These are phyloP conservation scores for Scleromitrula shiraiana DNA, from an alignment of 2,329 filamentous ascomycete genomes.

Conservation along the genomic window DNA sequence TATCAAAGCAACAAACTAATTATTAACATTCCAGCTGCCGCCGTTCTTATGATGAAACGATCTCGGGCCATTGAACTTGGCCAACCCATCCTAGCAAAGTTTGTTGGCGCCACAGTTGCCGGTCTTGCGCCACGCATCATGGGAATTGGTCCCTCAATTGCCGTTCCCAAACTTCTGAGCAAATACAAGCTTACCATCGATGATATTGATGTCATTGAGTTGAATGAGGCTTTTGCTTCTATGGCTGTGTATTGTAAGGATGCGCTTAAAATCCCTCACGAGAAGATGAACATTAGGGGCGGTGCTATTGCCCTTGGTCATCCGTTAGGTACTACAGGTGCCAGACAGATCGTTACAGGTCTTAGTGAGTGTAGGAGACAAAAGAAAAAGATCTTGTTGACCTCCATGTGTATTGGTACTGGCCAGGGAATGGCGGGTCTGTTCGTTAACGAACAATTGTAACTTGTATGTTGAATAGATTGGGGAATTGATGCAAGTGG, in stretches of 20 bases:
- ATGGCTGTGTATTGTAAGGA: slow-evolving; percentile 94
- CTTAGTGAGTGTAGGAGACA: slow-evolving; percentile 75
- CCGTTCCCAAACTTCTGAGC: slow-evolving; percentile 73
- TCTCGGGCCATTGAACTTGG: slow-evolving; percentile 78
- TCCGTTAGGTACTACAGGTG: slow-evolving; percentile 70
- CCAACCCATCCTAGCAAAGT: slow-evolving; percentile 91
- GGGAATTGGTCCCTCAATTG: slow-evolving; percentile 77
- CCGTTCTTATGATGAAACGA: slow-evolving; percentile 88
- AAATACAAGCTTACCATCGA: slow-evolving; percentile 70
- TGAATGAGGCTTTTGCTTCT: slow-evolving; percentile 96
- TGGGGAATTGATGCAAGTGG: no score
- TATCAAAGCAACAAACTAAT: background rate
- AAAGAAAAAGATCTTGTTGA: slow-evolving; percentile 86
- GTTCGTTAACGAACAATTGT: slow-evolving; percentile 52
- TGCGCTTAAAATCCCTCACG: slow-evolving; percentile 59
- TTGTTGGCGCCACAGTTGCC: slow-evolving; percentile 82
- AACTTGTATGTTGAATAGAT: no score
- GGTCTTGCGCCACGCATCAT: slow-evolving; percentile 91
- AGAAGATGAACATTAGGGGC: slow-evolving; percentile 74
- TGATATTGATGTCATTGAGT: slow-evolving; percentile 83
- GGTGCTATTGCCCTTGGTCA: slow-evolving; percentile 80
- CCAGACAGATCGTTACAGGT: slow-evolving; percentile 80
- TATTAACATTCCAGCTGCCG: slow-evolving; percentile 48
- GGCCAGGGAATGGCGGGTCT: slow-evolving; percentile 62
- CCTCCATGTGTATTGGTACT: slow-evolving; percentile 78